Evolutionary conservation across 148 eudicot species (phyloP).

Genomic region (Heliosperma pusillum): DNA sequence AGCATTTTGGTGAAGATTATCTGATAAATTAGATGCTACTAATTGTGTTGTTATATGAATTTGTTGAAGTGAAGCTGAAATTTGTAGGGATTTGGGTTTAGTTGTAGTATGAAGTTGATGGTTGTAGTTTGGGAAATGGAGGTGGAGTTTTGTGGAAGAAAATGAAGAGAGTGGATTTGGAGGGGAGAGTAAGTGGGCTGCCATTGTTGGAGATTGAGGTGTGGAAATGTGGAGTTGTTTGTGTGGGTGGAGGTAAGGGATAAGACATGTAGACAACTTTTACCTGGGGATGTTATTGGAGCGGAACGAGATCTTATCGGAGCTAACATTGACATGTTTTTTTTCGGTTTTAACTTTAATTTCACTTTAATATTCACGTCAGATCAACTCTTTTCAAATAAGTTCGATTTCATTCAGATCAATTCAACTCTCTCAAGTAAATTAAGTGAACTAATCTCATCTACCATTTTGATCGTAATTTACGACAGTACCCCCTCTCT

Average conservation of each 20-base stretch:
- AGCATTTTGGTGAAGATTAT: slow-evolving; percentile 21
- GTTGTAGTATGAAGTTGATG: neutral
- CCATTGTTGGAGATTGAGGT: slow-evolving; percentile 24
- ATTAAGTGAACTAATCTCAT: too few species aligned
- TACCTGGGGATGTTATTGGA: too few species aligned
- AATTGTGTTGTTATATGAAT: neutral
- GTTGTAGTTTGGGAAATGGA: too few species aligned
- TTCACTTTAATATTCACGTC: too few species aligned
- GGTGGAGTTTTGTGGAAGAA: slow-evolving; percentile 21
- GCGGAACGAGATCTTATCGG: too few species aligned
- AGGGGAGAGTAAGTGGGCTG: slow-evolving; percentile 30
- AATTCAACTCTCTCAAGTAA: too few species aligned
- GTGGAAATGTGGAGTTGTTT: neutral
- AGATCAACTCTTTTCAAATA: too few species aligned
- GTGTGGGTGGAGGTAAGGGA: neutral
- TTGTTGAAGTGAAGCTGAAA: slow-evolving; percentile 21
- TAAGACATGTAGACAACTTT: neutral
- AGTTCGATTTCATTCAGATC: too few species aligned
- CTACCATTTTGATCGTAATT: too few species aligned
- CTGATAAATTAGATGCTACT: slow-evolving; percentile 20
- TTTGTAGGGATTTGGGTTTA: slow-evolving; percentile 7
- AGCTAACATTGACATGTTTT: too few species aligned
- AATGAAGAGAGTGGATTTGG: slow-evolving; percentile 19
- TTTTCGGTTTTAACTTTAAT: too few species aligned
- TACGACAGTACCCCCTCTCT: too few species aligned